These are phyloP conservation scores for Chytridium lagenaria DNA, from an alignment of 371 early-diverging fungal species.

Conservation along the genomic window DNA sequence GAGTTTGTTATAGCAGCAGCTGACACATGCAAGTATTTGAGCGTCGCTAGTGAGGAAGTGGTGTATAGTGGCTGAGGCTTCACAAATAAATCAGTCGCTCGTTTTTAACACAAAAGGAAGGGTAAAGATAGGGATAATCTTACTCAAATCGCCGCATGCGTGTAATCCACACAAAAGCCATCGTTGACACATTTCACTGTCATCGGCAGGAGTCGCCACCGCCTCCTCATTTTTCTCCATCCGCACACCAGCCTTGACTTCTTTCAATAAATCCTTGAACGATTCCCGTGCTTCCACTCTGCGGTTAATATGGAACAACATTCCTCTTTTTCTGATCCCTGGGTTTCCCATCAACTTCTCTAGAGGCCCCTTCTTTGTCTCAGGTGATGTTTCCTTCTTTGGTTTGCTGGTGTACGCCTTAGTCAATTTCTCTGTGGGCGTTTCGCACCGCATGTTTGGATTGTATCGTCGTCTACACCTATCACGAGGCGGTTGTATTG, in stretches of 20 bases:
- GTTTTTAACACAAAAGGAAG: too few species aligned
- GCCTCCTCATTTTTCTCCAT: neutral
- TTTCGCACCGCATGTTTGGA: conserved; percentile 83
- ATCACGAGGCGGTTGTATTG: conserved; percentile 73
- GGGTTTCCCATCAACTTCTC: conserved; percentile 4
- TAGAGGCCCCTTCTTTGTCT: conserved; percentile 18
- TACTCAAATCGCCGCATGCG: conserved; percentile 79
- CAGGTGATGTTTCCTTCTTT: too few species aligned
- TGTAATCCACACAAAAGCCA: conserved; percentile 87
- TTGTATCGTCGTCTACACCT: conserved; percentile 77
- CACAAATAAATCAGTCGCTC: too few species aligned
- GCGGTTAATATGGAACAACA: conserved; percentile 46
- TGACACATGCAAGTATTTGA: conserved; percentile 73
- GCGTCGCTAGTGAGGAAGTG: conserved; percentile 74
- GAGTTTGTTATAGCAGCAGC: conserved; percentile 86
- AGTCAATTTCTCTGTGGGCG: conserved; percentile 61
- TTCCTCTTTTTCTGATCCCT: conserved; percentile 9
- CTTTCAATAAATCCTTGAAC: conserved; percentile 35
- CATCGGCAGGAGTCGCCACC: neutral
- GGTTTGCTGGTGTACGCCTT: conserved; percentile 46
- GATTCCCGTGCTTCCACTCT: conserved; percentile 41
- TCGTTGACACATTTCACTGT: conserved; percentile 25
- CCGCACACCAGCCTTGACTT: conserved; percentile 17
- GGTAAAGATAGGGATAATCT: too few species aligned
- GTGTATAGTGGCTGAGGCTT: conserved; percentile 70